phyloP scores from a whole-genome alignment of 2,329 filamentous ascomycete genomes.

The Ophiostoma himal-ulmi region DNA sequence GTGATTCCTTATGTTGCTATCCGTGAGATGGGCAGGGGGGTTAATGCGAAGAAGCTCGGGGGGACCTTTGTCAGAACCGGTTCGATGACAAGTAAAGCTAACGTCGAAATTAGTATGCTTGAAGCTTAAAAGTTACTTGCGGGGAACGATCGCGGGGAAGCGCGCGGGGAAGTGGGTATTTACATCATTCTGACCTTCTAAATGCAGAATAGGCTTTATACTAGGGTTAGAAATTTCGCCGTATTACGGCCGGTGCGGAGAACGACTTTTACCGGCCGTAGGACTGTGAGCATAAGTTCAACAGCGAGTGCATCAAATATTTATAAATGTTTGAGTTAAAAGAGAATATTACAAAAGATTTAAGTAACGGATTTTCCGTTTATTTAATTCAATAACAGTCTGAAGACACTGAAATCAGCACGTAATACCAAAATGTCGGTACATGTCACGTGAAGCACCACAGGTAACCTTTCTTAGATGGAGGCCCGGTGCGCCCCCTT shows the following conservation, averaged over 20 bases:
- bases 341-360: too few species aligned
- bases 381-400: too few species aligned
- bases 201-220: background rate
- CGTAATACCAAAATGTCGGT: too few species aligned
- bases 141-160: slow-evolving; percentile 1
- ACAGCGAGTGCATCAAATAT: too few species aligned
- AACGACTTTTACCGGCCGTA: background rate
- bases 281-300: too few species aligned
- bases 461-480: too few species aligned
- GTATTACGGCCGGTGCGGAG: background rate
- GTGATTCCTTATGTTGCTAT: background rate
- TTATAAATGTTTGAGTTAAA: too few species aligned
- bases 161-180: background rate
- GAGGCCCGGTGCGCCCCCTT: too few species aligned
- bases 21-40: background rate
- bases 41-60: background rate
- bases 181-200: background rate
- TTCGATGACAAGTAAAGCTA: background rate
- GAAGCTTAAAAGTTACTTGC: background rate
- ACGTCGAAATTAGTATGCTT: background rate
- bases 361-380: too few species aligned
- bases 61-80: background rate
- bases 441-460: too few species aligned
- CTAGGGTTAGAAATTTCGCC: background rate
- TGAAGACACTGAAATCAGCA: too few species aligned